Conservation (phyloP, 306 rosid species). For the Inga oerstediana region DNA sequence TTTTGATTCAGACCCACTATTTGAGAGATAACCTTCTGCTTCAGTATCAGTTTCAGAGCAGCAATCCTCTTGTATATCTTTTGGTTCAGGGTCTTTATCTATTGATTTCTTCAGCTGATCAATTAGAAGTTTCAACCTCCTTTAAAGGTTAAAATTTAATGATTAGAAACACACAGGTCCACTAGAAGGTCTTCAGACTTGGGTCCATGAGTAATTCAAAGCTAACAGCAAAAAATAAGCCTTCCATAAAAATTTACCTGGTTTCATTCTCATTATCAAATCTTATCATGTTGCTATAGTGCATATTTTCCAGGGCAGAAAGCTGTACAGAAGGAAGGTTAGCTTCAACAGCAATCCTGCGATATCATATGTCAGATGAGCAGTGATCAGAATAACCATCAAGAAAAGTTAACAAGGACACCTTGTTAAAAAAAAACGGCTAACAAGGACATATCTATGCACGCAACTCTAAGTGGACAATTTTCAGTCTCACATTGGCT, state of each 20-base stretch:
- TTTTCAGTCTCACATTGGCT: slow-evolving; percentile 19
- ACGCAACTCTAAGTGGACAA: slow-evolving; percentile 5
- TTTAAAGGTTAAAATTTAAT: slow-evolving; percentile 40
- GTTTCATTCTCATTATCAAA: slow-evolving; percentile 77
- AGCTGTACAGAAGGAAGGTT: slow-evolving; percentile 69
- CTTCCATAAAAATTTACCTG: slow-evolving; percentile 56
- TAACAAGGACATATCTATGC: background rate
- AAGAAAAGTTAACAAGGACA: slow-evolving; percentile 30
- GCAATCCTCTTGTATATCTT: slow-evolving; percentile 46
- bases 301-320: slow-evolving; percentile 91
- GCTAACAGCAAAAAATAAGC: slow-evolving; percentile 12
- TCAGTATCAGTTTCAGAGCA: slow-evolving; percentile 91
- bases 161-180: slow-evolving; percentile 21
- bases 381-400: slow-evolving; percentile 24
- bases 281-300: slow-evolving; percentile 84
- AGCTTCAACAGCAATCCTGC: slow-evolving; percentile 81
- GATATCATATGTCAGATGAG: slow-evolving; percentile 34
- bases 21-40: slow-evolving; percentile 51
- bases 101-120: slow-evolving; percentile 57
- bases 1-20: slow-evolving; percentile 44
- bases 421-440: too few species aligned
- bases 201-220: background rate
- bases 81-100: slow-evolving; percentile 44
- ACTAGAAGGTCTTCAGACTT: slow-evolving; percentile 15
- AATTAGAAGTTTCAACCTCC: slow-evolving; percentile 75